Evolutionary conservation across 2,329 filamentous ascomycete species (phyloP).

Genomic region (Chalara sp.): DNA sequence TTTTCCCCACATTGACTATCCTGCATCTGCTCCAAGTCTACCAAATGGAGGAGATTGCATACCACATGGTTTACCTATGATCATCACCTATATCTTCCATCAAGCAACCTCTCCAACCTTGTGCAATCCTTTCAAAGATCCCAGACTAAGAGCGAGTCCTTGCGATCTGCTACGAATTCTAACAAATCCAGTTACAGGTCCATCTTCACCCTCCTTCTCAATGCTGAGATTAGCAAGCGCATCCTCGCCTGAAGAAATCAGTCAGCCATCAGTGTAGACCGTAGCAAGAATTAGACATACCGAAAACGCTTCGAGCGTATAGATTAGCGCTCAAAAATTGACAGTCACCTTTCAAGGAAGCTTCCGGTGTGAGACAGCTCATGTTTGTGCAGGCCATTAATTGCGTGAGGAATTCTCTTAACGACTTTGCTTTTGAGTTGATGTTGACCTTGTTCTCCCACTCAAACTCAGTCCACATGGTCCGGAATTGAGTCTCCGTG

Average conservation of each 20-base stretch:
- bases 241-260: slow-evolving; percentile 72
- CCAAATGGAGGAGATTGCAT: no score
- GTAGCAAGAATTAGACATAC: slow-evolving; percentile 50
- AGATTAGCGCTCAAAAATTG: slow-evolving; percentile 96
- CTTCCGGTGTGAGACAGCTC: slow-evolving; percentile 94
- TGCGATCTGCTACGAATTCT: slow-evolving; percentile 96
- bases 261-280: slow-evolving; percentile 16
- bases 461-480: slow-evolving; percentile 99
- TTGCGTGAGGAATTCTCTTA: slow-evolving; percentile 87
- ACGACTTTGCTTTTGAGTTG: slow-evolving; percentile 88
- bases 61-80: no score
- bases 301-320: slow-evolving; percentile 94
- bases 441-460: slow-evolving; percentile 99
- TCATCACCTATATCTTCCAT: slow-evolving; percentile 1
- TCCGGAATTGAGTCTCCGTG: slow-evolving; percentile 96
- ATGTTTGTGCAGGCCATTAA: slow-evolving; percentile 98
- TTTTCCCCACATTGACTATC: no score
- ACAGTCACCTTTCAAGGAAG: slow-evolving; percentile 93
- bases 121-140: slow-evolving; percentile 89
- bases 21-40: no score
- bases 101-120: slow-evolving; percentile 49
- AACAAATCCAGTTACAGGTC: slow-evolving; percentile 93
- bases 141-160: slow-evolving; percentile 86
- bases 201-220: slow-evolving; percentile 93
- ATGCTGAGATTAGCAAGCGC: slow-evolving; percentile 95